Evolutionary conservation across 1,139 yeast species (phyloP), one percentile per base, ranked within the genome.

Genomic region (Debaryomyces subglobosus): DNA sequence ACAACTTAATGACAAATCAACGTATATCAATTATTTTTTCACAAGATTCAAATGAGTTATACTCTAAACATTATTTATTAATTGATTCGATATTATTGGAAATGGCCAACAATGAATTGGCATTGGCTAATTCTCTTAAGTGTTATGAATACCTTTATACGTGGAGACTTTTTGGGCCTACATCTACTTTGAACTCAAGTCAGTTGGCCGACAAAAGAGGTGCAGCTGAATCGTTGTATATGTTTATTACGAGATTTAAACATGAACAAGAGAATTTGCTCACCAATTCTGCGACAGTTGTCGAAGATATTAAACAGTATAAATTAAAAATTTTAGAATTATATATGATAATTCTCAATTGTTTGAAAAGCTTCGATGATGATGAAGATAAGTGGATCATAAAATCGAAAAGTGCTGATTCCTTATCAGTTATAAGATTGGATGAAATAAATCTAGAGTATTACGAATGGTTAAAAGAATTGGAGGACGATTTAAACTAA

Each of bases 311-410:
- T 39, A 68, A 67, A 50, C 68, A 70, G 43, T 68, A 66, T 49
- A 69, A 69, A 48, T 65, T 75, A 51, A 73, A 74, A 55, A 63
- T 74, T 9, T 61, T 75, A 45, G 80, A 76, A 46, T 60, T 71
- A 43, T 78, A 81, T 57, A 63, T 78, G 56, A 70, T 79, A 4
- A 81, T 80, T 39, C 61, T 78, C 58, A 81, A 78, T 62, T 68
- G 77, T 43, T 69, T 78, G 62, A 76, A 71, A 49, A 75, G 78
- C 36, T 75, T 75, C 49, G 62, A 65, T 3, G 63, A 69, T 24
- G 72, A 67, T 3, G 82, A 80, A 23, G 88, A 83, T 53, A 75
- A 72, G 57, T 84, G 88, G 88, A 59, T 82, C 21, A 53, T 81
- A n/a, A 70, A 67, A 45, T 53, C 59, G 1, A 52, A 52, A n/a